Evolutionary conservation across 345 rosid species (phyloP).

Genomic region (Brassica cretica): DNA sequence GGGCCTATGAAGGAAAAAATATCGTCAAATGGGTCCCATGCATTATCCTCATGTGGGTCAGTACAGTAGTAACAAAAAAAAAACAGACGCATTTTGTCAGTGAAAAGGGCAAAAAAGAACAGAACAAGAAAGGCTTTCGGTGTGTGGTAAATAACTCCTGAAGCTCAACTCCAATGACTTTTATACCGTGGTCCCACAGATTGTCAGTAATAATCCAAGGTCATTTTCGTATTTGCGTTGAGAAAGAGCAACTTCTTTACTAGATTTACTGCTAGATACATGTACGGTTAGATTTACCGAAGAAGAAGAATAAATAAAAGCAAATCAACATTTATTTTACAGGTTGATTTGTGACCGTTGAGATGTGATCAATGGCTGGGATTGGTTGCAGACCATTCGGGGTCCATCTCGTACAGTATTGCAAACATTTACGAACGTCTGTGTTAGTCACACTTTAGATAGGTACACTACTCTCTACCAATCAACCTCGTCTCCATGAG

Average conservation of each 20-base stretch:
- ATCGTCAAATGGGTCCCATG: conserved; percentile 29
- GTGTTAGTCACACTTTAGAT: conserved; percentile 38
- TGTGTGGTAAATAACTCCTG: conserved; percentile 23
- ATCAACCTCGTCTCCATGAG: conserved; percentile 11
- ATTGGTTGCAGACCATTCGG: conserved; percentile 13
- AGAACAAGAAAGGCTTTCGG: neutral
- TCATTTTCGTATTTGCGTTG: conserved; percentile 10
- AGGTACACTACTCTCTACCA: conserved; percentile 9
- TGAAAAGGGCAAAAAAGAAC: neutral
- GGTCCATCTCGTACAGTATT: conserved; percentile 40
- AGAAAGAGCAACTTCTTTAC: neutral
- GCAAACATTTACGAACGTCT: conserved; percentile 37
- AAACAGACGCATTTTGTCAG: conserved; percentile 18
- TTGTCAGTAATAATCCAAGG: conserved; percentile 16
- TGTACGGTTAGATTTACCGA: conserved; percentile 35
- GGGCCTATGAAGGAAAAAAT: conserved; percentile 17
- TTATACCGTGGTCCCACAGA: conserved; percentile 24
- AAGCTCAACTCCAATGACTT: neutral
- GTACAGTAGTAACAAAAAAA: neutral
- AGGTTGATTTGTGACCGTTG: conserved; percentile 41
- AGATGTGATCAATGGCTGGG: conserved; percentile 39
- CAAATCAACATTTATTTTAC: conserved; percentile 25
- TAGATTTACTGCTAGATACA: conserved; percentile 46
- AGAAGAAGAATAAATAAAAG: conserved; percentile 21
- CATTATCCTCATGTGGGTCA: neutral